phyloP scores from a whole-genome alignment of 2,329 filamentous ascomycete species.

The Pseudonectria buxi region DNA sequence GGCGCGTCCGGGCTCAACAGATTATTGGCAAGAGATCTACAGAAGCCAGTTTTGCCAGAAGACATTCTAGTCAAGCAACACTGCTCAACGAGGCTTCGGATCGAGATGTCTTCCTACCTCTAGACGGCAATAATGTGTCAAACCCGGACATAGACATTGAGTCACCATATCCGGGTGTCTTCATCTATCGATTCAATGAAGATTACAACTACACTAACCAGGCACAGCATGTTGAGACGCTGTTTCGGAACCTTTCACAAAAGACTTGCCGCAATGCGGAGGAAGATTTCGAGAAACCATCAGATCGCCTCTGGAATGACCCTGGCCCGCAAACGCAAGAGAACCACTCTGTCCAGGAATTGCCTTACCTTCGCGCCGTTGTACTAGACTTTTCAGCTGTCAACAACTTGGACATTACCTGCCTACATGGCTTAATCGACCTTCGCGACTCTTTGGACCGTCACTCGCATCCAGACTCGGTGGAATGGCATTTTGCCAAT shows the following conservation, averaged over 20 bases:
- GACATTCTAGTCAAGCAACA: not conserved
- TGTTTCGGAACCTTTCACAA: conserved; percentile 33
- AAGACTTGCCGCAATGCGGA: conserved; percentile 34
- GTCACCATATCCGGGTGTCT: conserved; percentile 41
- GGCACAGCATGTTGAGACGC: conserved; percentile 38
- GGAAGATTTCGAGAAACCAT: conserved; percentile 28
- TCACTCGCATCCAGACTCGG: conserved; percentile 40
- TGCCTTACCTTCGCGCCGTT: conserved; percentile 45
- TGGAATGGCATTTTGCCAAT: conserved; percentile 49
- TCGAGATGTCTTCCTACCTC: conserved; percentile 34
- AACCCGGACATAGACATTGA: conserved; percentile 38
- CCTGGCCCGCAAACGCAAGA: conserved; percentile 30
- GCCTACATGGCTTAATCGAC: conserved; percentile 50
- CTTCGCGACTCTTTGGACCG: conserved; percentile 47
- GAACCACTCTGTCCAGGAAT: conserved; percentile 18
- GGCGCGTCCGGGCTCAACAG: conserved; percentile 24
- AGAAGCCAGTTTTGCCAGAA: not conserved
- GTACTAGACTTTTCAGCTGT: conserved; percentile 53
- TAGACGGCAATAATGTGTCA: conserved; percentile 35
- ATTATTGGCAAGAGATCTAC: conserved; percentile 2
- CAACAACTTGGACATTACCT: conserved; percentile 51
- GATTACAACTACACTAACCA: conserved; percentile 48
- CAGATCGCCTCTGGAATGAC: conserved; percentile 51
- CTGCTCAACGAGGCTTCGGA: conserved; percentile 2
- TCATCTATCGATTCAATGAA: conserved; percentile 46